A percentile compares a stretch with the other conserved stretches of the same genome.
Evolutionary conservation across 1,284 basidiomycete species (phyloP).

Genomic region (Marasmius tenuissimus): DNA sequence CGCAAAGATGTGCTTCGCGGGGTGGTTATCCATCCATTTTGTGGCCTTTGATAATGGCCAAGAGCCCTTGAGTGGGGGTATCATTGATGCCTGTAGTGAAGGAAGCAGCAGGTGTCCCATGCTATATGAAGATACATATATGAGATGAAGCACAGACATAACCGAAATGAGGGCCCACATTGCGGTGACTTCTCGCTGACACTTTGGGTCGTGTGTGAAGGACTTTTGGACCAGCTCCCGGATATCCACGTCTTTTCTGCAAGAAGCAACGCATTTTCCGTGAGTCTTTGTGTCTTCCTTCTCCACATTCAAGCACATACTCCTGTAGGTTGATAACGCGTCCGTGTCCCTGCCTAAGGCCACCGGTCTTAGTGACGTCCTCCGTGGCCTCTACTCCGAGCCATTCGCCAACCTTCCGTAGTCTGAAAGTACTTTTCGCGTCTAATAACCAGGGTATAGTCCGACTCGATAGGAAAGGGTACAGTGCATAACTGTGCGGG

Average conservation of each 20-base stretch:
- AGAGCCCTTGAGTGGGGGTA: slow-evolving; percentile 51
- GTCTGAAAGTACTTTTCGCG: slow-evolving; percentile 48
- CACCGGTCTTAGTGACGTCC: slow-evolving; percentile 35
- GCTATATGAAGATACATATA: slow-evolving; percentile 29
- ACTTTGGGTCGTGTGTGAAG: background rate
- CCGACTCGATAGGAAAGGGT: slow-evolving; percentile 58
- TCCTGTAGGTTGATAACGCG: slow-evolving; percentile 30
- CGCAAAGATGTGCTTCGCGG: slow-evolving; percentile 43
- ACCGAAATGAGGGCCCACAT: slow-evolving; percentile 16
- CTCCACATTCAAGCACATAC: slow-evolving; percentile 23
- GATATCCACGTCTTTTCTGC: slow-evolving; percentile 20
- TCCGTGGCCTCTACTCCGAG: slow-evolving; percentile 35
- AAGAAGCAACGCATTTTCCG: background rate
- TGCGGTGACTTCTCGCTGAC: background rate
- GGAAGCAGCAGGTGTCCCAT: slow-evolving; percentile 54
- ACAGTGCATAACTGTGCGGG: slow-evolving; percentile 51
- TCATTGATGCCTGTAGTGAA: slow-evolving; percentile 35
- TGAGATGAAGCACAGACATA: slow-evolving; percentile 9
- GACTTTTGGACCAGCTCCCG: slow-evolving; percentile 7
- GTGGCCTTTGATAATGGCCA: slow-evolving; percentile 43
- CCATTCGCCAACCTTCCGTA: slow-evolving; percentile 64
- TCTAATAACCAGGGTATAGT: slow-evolving; percentile 48
- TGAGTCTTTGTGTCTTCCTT: background rate
- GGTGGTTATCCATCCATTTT: slow-evolving; percentile 43
- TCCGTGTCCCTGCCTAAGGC: slow-evolving; percentile 33